Percentiles rank a stretch among this genome's conserved stretches.
Evolutionary conservation across 768 basidiomycete genomes (phyloP).

Genomic region (Hygrocybe coccinea): DNA sequence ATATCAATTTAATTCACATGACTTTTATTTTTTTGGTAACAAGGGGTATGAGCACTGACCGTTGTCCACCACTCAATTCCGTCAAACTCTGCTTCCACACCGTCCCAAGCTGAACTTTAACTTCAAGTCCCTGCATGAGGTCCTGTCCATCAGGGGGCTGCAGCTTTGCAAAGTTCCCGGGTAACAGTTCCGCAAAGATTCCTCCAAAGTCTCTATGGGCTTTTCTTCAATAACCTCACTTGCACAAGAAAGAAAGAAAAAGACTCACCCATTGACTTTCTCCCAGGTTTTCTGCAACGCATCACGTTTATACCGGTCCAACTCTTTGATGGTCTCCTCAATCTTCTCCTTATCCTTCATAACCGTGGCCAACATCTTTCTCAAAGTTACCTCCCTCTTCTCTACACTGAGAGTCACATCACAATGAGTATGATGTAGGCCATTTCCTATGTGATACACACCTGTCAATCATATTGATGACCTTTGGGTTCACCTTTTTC

Average conservation of each 20-base stretch:
- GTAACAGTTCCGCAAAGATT: slow-evolving; percentile 92
- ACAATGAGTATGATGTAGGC: background rate
- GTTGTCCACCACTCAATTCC: slow-evolving; percentile 93
- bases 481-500: slow-evolving; percentile 94
- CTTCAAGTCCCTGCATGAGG: slow-evolving; percentile 85
- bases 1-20: too few species aligned
- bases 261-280: slow-evolving; percentile 81
- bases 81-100: slow-evolving; percentile 99
- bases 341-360: slow-evolving; percentile 93
- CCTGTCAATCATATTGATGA: slow-evolving; percentile 94
- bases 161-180: slow-evolving; percentile 93
- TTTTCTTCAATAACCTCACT: too few species aligned
- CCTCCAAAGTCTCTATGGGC: slow-evolving; percentile 94
- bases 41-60: slow-evolving; percentile 49
- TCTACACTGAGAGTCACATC: slow-evolving; percentile 60
- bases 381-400: slow-evolving; percentile 82
- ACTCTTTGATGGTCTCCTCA: slow-evolving; percentile 85
- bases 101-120: slow-evolving; percentile 89
- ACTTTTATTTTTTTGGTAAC: too few species aligned
- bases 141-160: slow-evolving; percentile 92
- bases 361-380: slow-evolving; percentile 84
- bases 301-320: slow-evolving; percentile 91
- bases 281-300: slow-evolving; percentile 93
- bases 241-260: background rate
- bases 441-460: slow-evolving; percentile 32